A percentile compares a stretch with the other conserved stretches of the same genome.
These are phyloP conservation scores for Uncinocarpus reesii DNA, from an alignment of 2,329 filamentous ascomycete species.

Conservation along the genomic window DNA sequence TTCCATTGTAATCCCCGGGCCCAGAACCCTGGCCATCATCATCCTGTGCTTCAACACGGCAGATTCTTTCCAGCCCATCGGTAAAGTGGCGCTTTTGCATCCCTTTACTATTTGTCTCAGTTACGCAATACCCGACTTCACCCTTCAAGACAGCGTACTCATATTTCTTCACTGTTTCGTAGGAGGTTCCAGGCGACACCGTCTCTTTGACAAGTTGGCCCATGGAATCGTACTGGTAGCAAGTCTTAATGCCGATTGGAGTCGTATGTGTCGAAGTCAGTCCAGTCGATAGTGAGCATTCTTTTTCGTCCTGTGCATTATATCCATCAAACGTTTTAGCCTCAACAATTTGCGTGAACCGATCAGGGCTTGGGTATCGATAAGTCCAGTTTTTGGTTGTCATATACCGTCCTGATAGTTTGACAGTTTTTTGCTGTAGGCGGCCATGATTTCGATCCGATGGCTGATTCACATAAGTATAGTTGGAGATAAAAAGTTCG, in stretches of 20 bases:
- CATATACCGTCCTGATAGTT: neutral
- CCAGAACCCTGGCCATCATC: neutral
- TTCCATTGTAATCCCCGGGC: neutral
- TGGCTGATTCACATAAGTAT: neutral
- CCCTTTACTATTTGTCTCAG: slow-evolving; percentile 2
- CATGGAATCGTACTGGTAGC: slow-evolving; percentile 4
- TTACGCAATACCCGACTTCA: neutral
- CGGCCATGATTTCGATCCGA: neutral
- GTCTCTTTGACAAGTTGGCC: neutral
- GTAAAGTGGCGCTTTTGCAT: neutral
- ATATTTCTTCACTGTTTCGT: slow-evolving; percentile 1
- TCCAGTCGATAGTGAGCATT: neutral
- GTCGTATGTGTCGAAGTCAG: neutral
- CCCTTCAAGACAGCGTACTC: neutral
- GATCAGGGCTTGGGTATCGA: neutral
- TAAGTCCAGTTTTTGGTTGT: neutral
- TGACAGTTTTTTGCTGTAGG: neutral
- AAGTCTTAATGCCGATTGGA: neutral
- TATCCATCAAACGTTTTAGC: neutral
- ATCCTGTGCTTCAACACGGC: slow-evolving; percentile 4
- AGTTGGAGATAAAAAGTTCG: neutral
- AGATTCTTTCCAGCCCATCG: slow-evolving; percentile 7
- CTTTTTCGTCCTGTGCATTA: neutral
- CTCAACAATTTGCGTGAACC: neutral
- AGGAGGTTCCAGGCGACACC: slow-evolving; percentile 1